Base-by-base conservation (phyloP, 176 grass and related monocot species). In the Bonia amplexicaulis region DNA sequence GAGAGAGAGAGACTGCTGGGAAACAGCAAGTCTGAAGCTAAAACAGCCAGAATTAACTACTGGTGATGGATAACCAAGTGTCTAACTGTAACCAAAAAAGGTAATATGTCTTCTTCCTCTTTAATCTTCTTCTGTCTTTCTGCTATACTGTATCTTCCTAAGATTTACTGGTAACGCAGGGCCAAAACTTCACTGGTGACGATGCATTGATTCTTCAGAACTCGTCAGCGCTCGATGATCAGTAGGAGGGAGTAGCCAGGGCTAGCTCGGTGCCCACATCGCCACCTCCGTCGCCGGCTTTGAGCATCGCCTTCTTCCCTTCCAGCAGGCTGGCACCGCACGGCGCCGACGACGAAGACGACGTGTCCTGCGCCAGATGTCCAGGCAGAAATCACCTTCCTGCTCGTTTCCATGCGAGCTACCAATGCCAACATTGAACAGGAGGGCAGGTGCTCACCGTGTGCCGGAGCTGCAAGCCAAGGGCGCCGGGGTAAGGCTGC, bases 221-320 rank as follows among this genome's bases (percentile, higher is more conserved):
- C 82, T 67, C 51, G 66, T 40, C 82, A 57, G 82, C 22, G 6
- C 19, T 53, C 51, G 1, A 46, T 83, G 1, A 46, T 83, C 58
- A 82, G 77, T 65, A 82, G 19, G 89, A 77, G 31, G 78, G 87
- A 16, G 82, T 88, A 14, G 87, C 90, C 40, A 94, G 33, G 20
- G 79, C 85, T 73, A 94, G 85, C 40, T 90, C 87, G 0, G 90
- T 90, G 82, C 84, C 85, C n/a, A 94, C 53, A 6, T 17, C 15
- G 25, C 82, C 29, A 3, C 33, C 61, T 20, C 82, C 62, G 49
- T 49, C 52, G 10, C 55, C 67, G 12, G 40, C 31, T 1, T 68
- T 54, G 16, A 79, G 69, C 62, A 20, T 45, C 27, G 33, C 59
- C 23, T 63, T 88, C 60, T 65, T 86, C 52, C 46, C 74, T 66